These are phyloP conservation scores for Apiotrichum sp. DNA, from an alignment of 1,284 basidiomycete species.

Conservation along the genomic window DNA sequence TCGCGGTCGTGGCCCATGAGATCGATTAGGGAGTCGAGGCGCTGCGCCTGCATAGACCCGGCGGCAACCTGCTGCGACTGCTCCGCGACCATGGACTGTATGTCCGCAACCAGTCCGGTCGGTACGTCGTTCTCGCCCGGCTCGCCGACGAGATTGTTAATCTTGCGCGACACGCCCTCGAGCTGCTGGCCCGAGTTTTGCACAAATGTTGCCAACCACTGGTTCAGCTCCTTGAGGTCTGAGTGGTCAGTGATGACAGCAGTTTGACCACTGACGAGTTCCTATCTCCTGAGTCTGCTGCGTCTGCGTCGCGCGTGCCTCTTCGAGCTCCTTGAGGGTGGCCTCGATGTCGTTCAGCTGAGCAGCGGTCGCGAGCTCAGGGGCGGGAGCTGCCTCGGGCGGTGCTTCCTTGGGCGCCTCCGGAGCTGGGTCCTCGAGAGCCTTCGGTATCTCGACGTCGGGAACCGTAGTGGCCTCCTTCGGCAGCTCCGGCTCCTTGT, in stretches of 20 bases:
- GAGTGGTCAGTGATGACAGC: slow-evolving; percentile 2
- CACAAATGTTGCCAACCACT: slow-evolving; percentile 74
- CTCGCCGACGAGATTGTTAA: slow-evolving; percentile 58
- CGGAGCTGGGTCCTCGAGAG: not conserved
- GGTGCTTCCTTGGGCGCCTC: not conserved
- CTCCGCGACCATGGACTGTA: slow-evolving; percentile 39
- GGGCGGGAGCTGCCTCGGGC: not conserved
- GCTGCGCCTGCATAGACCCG: slow-evolving; percentile 24
- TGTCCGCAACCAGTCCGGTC: slow-evolving; percentile 26
- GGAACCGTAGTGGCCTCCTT: too few relatives aligned
- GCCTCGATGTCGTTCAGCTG: slow-evolving; percentile 32
- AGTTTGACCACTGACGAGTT: slow-evolving; percentile 38
- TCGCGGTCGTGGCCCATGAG: slow-evolving; percentile 41
- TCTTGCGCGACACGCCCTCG: slow-evolving; percentile 55
- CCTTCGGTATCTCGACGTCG: not conserved
- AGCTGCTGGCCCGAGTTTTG: slow-evolving; percentile 65
- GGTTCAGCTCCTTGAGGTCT: slow-evolving; percentile 48
- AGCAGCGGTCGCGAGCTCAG: not conserved
- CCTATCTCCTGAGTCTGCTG: slow-evolving; percentile 44
- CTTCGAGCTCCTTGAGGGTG: slow-evolving; percentile 34
- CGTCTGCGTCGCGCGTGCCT: slow-evolving; percentile 31
- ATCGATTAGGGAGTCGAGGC: slow-evolving; percentile 35
- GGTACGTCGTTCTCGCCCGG: slow-evolving; percentile 11
- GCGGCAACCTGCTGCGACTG: slow-evolving; percentile 31
- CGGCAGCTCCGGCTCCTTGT: not conserved